These are phyloP conservation scores for Alnus glutinosa DNA, from an alignment of 306 rosid species.

Conservation along the genomic window DNA sequence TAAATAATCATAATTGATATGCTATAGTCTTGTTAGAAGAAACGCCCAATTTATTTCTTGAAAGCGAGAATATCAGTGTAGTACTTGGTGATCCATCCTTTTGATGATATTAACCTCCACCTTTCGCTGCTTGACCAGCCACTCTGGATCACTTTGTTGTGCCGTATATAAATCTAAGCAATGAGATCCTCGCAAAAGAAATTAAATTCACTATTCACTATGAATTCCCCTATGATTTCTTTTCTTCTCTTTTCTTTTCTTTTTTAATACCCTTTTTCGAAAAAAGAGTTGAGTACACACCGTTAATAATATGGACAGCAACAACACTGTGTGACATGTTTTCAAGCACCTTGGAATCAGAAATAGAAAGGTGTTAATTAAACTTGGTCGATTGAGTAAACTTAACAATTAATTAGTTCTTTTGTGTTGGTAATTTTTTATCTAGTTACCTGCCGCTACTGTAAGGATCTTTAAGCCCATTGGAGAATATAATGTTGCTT, in stretches of 20 bases:
- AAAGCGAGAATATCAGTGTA: slow-evolving; percentile 30
- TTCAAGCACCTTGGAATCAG: slow-evolving; percentile 41
- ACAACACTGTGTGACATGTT: slow-evolving; percentile 48
- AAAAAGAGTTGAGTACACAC: slow-evolving; percentile 13
- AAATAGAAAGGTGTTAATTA: background rate
- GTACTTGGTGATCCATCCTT: slow-evolving; percentile 45
- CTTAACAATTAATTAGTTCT: background rate
- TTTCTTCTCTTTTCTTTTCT: too few relatives aligned
- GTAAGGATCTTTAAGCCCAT: slow-evolving; percentile 69
- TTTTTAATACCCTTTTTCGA: background rate
- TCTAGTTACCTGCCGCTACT: slow-evolving; percentile 53
- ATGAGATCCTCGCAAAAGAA: slow-evolving; percentile 55
- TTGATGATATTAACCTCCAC: slow-evolving; percentile 37
- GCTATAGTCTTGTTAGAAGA: too few relatives aligned
- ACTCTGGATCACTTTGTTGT: slow-evolving; percentile 41
- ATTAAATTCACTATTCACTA: background rate
- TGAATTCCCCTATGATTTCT: background rate
- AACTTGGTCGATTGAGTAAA: background rate
- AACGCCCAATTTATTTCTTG: slow-evolving; percentile 3
- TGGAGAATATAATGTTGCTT: slow-evolving; percentile 28
- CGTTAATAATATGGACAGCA: slow-evolving; percentile 42
- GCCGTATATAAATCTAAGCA: slow-evolving; percentile 46
- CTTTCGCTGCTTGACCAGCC: slow-evolving; percentile 48
- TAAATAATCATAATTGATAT: too few relatives aligned
- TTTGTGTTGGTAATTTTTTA: background rate